A percentile compares a stretch with the other conserved stretches of the same genome.
phyloP scores from a whole-genome alignment of 2,329 filamentous ascomycete species.

The Penicillium psychrosexuale region DNA sequence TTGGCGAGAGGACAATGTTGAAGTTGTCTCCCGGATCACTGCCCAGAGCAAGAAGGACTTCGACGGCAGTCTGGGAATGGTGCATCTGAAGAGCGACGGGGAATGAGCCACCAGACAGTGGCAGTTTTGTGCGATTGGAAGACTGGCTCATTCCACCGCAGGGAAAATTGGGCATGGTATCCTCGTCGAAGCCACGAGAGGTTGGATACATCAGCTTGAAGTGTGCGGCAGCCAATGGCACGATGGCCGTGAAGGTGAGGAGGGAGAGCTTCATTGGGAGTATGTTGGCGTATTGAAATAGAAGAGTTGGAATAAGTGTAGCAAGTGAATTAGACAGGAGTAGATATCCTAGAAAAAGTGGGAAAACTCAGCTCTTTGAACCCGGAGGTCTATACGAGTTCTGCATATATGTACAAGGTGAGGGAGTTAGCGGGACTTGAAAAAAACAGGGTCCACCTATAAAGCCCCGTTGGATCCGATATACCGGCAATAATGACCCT shows the following conservation, averaged over 20 bases:
- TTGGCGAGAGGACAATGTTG: constrained; percentile 64
- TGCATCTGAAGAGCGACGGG: constrained; percentile 53
- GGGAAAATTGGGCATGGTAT: constrained; percentile 46
- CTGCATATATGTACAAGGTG: not conserved
- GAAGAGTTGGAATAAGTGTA: not conserved
- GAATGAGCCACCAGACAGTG: constrained; percentile 46
- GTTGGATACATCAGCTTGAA: constrained; percentile 55
- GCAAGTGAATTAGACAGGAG: not conserved
- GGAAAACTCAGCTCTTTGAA: not conserved
- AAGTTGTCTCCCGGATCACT: constrained; percentile 57
- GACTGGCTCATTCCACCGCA: constrained; percentile 52
- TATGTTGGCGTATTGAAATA: not conserved
- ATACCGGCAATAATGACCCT: not conserved
- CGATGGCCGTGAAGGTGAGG: constrained; percentile 39
- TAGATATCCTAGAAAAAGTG: not conserved
- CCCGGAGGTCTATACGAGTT: not conserved
- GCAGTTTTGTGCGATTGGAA: constrained; percentile 48
- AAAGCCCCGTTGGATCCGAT: not conserved
- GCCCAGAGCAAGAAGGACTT: constrained; percentile 54
- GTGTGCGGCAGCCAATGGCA: constrained; percentile 52
- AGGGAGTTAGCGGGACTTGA: constrained; percentile 1
- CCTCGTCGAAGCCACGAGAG: constrained; percentile 49
- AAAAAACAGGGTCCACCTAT: not conserved
- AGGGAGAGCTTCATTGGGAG: constrained; percentile 35
- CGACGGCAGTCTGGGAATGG: constrained; percentile 52